A percentile compares a stretch with the other conserved stretches of the same genome.
Conservation (phyloP, 2,329 filamentous ascomycete genomes). For the Byssothecium circinans region DNA sequence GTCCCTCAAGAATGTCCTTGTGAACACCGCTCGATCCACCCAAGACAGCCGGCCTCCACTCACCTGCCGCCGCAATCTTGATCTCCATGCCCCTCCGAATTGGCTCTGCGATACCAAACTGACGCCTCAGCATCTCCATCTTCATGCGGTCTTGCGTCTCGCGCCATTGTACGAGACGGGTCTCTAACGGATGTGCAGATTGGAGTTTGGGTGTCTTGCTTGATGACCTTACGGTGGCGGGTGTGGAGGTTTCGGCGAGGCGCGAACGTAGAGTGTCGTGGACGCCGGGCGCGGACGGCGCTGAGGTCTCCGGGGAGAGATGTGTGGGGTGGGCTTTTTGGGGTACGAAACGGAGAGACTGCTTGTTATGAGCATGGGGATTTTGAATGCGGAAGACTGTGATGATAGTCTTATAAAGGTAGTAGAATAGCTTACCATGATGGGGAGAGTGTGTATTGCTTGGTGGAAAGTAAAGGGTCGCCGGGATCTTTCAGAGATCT, state of each 20-base stretch:
- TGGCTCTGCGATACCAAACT: conserved; percentile 91
- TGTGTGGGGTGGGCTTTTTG: conserved; percentile 60
- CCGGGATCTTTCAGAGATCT: not conserved
- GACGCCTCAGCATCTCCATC: conserved; percentile 83
- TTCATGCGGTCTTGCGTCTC: conserved; percentile 83
- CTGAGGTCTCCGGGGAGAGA: conserved; percentile 60
- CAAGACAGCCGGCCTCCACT: conserved; percentile 76
- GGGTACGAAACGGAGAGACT: conserved; percentile 92
- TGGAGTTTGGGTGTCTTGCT: conserved; percentile 49
- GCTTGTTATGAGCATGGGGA: conserved; percentile 12
- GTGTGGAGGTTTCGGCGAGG: conserved; percentile 60
- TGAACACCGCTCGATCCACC: conserved; percentile 71
- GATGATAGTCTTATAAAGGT: not conserved
- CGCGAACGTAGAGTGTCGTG: conserved; percentile 91
- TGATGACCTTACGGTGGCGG: conserved; percentile 21
- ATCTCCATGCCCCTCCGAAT: conserved; percentile 93
- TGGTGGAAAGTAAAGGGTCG: not conserved
- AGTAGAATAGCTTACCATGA: conserved; percentile 6
- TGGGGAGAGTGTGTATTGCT: not conserved
- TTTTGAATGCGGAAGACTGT: not conserved
- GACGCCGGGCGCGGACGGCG: conserved; percentile 88
- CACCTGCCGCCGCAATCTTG: conserved; percentile 77
- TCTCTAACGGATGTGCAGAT: conserved; percentile 85
- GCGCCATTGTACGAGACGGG: conserved; percentile 87
- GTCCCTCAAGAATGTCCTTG: conserved; percentile 82